Percentiles rank a stretch among this genome's conserved stretches.
These are phyloP conservation scores for Akanthomyces muscarius DNA, from an alignment of 2,329 filamentous ascomycete genomes.

Conservation along the genomic window DNA sequence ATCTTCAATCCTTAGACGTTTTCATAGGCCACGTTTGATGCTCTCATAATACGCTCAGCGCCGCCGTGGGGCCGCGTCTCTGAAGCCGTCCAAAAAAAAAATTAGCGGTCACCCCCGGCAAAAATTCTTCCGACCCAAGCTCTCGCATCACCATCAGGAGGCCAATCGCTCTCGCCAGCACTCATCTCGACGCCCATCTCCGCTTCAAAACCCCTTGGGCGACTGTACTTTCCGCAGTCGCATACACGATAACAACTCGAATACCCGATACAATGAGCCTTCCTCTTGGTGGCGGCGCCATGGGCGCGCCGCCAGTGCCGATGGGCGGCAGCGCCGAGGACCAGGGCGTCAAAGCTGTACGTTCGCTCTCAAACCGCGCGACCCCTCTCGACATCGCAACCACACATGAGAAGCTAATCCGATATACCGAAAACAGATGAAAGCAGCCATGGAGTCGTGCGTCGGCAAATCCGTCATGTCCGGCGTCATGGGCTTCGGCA, in stretches of 20 bases:
- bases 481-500: slow-evolving; percentile 88
- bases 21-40: too few relatives aligned
- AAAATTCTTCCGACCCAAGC: slow-evolving; percentile 34
- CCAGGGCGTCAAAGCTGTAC: slow-evolving; percentile 48
- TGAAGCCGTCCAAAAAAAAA: slow-evolving; percentile 19
- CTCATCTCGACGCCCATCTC: slow-evolving; percentile 13
- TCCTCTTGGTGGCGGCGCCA: slow-evolving; percentile 23
- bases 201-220: background rate
- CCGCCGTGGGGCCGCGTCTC: background rate
- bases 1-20: background rate
- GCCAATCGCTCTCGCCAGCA: slow-evolving; percentile 19
- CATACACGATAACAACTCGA: background rate
- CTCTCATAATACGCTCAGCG: background rate
- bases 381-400: too few relatives aligned
- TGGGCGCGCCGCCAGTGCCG: slow-evolving; percentile 21
- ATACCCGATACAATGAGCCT: slow-evolving; percentile 35
- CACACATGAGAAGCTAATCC: slow-evolving; percentile 12
- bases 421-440: slow-evolving; percentile 54
- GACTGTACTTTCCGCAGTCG: background rate
- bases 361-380: slow-evolving; percentile 21
- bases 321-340: slow-evolving; percentile 40
- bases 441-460: slow-evolving; percentile 86
- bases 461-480: slow-evolving; percentile 83
- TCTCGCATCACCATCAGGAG: slow-evolving; percentile 19
- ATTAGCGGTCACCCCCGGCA: slow-evolving; percentile 37